Evolutionary conservation across 768 basidiomycete genomes (phyloP).

Genomic region (Strobilomyces confusus): DNA sequence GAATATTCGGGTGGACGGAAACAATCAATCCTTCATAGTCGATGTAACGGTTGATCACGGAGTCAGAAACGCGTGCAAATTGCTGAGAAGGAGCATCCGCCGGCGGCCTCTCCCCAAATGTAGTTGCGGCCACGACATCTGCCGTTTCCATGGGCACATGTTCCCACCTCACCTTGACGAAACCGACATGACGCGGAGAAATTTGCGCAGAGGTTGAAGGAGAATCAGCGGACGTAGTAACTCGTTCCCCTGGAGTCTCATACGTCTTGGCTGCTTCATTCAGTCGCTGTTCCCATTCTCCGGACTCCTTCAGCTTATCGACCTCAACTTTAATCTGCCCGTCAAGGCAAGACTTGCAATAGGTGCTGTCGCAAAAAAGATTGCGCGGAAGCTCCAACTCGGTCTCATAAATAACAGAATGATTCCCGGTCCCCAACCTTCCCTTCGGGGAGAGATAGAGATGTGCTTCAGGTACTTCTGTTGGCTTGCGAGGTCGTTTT

Average conservation of each 20-base stretch:
- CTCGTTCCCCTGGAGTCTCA: background rate
- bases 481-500: conserved; percentile 22
- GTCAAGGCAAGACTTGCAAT: conserved; percentile 39
- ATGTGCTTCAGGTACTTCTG: conserved; percentile 38
- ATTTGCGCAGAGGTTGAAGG: background rate
- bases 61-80: background rate
- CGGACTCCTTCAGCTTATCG: conserved; percentile 9
- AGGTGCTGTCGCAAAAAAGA: conserved; percentile 31
- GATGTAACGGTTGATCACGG: background rate
- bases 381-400: conserved; percentile 48
- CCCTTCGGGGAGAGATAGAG: conserved; percentile 41
- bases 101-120: background rate
- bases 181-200: conserved; percentile 7
- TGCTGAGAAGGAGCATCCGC: background rate
- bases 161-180: background rate
- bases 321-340: conserved; percentile 27
- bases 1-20: conserved; percentile 7
- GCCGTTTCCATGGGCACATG: background rate
- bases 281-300: conserved; percentile 11
- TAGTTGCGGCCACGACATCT: background rate
- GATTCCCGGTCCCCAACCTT: conserved; percentile 42
- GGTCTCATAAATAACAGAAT: conserved; percentile 47
- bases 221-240: background rate
- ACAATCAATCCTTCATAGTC: conserved; percentile 2
- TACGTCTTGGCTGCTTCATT: background rate